These are phyloP conservation scores for Neurospora sp. DNA, from an alignment of 495 filamentous ascomycete species.

Conservation along the genomic window DNA sequence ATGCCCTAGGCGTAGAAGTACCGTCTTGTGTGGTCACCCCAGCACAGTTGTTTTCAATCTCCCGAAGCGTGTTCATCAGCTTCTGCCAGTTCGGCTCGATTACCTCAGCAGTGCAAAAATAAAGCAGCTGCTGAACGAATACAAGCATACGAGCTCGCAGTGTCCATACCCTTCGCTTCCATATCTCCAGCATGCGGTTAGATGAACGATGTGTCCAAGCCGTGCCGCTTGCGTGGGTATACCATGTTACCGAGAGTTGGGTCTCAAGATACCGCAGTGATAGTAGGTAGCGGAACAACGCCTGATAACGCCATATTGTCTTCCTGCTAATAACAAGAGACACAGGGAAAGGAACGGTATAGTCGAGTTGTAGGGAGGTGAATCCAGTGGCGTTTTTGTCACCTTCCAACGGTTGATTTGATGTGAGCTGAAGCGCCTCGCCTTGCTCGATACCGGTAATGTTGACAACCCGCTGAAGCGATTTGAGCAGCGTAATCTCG, in stretches of 20 bases:
- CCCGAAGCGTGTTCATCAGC: slow-evolving; percentile 73
- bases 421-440: slow-evolving; percentile 42
- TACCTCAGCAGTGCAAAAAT: slow-evolving; percentile 93
- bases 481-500: slow-evolving; percentile 80
- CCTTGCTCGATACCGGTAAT: slow-evolving; percentile 91
- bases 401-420: slow-evolving; percentile 49
- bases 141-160: slow-evolving; percentile 88
- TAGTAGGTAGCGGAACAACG: slow-evolving; percentile 86
- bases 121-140: slow-evolving; percentile 90
- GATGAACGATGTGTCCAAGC: slow-evolving; percentile 76
- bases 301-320: slow-evolving; percentile 89
- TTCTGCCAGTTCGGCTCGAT: slow-evolving; percentile 96
- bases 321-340: slow-evolving; percentile 94
- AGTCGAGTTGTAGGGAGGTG: slow-evolving; percentile 86
- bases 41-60: slow-evolving; percentile 44
- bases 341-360: slow-evolving; percentile 89
- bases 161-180: slow-evolving; percentile 90
- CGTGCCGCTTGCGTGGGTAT: slow-evolving; percentile 73
- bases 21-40: slow-evolving; percentile 19
- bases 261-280: slow-evolving; percentile 82
- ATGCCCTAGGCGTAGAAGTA: slow-evolving; percentile 11
- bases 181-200: slow-evolving; percentile 66
- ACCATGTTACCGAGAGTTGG: slow-evolving; percentile 74
- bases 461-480: slow-evolving; percentile 90
- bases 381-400: slow-evolving; percentile 85